These are phyloP conservation scores for Pichia nakasei DNA, from an alignment of 805 yeast genomes.

Conservation along the genomic window DNA sequence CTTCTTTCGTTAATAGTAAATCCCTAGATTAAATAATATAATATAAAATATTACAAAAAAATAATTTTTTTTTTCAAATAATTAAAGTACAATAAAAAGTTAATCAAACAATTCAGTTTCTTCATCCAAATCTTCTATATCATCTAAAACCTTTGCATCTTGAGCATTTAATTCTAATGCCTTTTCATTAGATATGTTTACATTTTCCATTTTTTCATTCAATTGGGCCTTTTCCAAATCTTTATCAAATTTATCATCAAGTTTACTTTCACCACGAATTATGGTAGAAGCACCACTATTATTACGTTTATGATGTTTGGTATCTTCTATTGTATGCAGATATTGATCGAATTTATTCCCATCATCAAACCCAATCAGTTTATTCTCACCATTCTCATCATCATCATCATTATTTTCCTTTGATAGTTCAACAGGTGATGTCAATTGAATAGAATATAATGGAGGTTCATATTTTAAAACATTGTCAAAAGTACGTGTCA, in stretches of 20 bases:
- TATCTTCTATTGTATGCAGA: neutral
- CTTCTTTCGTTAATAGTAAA: too few species aligned
- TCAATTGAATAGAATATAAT: conserved; percentile 10
- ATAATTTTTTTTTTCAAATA: too few species aligned
- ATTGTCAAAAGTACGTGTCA: conserved; percentile 17
- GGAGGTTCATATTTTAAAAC: conserved; percentile 12
- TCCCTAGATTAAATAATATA: neutral
- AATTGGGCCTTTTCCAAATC: neutral
- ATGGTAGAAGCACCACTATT: neutral
- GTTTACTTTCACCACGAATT: neutral
- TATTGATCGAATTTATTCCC: conserved; percentile 9
- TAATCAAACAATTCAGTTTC: too few species aligned
- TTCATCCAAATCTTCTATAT: neutral
- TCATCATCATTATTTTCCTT: neutral
- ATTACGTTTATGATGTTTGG: neutral
- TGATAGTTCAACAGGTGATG: too few species aligned
- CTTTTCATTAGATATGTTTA: neutral
- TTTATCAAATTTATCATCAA: conserved; percentile 1
- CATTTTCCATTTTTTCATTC: neutral
- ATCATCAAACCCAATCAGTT: conserved; percentile 16
- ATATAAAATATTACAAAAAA: neutral
- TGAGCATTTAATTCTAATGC: neutral
- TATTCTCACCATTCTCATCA: neutral
- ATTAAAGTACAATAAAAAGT: too few species aligned
- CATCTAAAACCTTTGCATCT: neutral